Base-by-base conservation (phyloP, 1,139 yeast genomes). In the Zhuliangozyma parablackwelliae region DNA sequence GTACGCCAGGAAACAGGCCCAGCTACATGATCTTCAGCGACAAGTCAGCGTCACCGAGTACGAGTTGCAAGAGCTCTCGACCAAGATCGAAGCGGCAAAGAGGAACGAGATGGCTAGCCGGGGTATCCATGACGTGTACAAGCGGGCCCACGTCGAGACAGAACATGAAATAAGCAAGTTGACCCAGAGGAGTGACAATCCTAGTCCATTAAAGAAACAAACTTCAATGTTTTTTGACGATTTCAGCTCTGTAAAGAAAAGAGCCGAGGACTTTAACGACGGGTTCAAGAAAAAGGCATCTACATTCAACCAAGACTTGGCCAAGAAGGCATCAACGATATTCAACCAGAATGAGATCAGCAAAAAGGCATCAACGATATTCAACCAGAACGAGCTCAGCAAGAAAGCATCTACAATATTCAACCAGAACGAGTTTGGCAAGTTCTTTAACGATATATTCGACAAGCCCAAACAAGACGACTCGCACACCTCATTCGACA, bases 21-120 rank as follows among this genome's bases (percentile, higher is more conserved):
- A 55, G 37, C 45, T 64, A 26, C 41, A 47, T 10, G 53, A 53
- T 11, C 50, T 56, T 37, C 59, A 63, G 41, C 49, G 46, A 28
- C 45, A 53, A 21, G 50, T 53, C 13, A 56, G 55, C 25, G 32
- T 45, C 5, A 48, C 55, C 29, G 55, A 57, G 42, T 51, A 53
- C 30, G 66, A 62, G 47, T 44, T 65, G 39, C 39, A 57, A 28
- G 67, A 62, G 40, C 40, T 64, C 16, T 50, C 61, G 20, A 38
- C 50, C 7, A 47, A 51, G 30, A 50, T 44, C 46, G 59, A 44
- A 31, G 30, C 34, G 8, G 21, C 36, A 13, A 42, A 44, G 32
- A 32, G 42, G 10, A 32, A 39, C n/a, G 45, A 44, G 35, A 29
- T 32, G 21, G 41, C 34, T 23, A 29, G 29, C 24, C 7, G 6